Evolutionary conservation across 441 rosid species (phyloP), one percentile per base, ranked within the genome.

Genomic region (Sinapis alba): DNA sequence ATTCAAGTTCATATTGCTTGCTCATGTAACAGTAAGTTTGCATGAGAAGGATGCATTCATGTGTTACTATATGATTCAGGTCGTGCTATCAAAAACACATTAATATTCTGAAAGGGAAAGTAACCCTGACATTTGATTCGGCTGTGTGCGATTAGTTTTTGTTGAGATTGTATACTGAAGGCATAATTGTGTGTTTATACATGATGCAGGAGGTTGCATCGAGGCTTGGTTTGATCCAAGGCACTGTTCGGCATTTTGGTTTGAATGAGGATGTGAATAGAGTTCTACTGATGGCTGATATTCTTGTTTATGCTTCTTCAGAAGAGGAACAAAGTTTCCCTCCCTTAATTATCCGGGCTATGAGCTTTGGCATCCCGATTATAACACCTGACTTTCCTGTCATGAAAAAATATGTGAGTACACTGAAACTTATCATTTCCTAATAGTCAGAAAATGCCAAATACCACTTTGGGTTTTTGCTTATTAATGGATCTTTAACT

Each of bases 261-360:
- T 75, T 92, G 81, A 83, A 88, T 80, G 87, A 80, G 62, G 93
- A 96, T 83, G 94, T 85, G 73, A 89, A 92, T 78, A 76, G 85
- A 56, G 82, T 91, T 72, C 78, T 96, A 69, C 69, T 86, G 70
- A 87, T 91, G 94, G 89, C 97, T 34, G 98, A 96, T 83, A 84
- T 94, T 83, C 89, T 96, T 81, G 83, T 96, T 68, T 92, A 94
- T 82, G 95, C 90, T 74, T 89, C 99, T 79, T 94, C 96, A 68
- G 98, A 90, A 82, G 98, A 92, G 82, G 98, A 94, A 77, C 98
- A 94, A 82, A 89, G 85, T 69, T 96, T 96, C 68, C 96, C 98
- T 69, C 83, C 98, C 58, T 66, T 96, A 65, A 78, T 96, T 77
- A 81, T 89, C 74, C 91, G 97, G 80, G 96, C 98, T 74, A 90